Evolutionary conservation across 768 basidiomycete genomes (phyloP).

Genomic region (Omphalotus guepiniiformis): DNA sequence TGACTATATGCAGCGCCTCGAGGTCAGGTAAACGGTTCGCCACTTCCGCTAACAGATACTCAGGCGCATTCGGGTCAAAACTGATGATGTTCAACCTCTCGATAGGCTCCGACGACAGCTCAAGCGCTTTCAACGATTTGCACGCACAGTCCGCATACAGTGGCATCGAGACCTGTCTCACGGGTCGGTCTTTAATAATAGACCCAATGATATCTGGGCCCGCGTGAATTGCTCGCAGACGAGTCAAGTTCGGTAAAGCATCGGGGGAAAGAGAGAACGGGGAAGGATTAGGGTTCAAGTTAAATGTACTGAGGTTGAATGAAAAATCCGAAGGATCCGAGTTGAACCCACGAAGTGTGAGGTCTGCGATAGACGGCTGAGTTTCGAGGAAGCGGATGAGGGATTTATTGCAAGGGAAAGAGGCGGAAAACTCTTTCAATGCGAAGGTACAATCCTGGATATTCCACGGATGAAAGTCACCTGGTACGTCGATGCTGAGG

Average conservation of each 20-base stretch:
- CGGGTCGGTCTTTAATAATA: conserved; percentile 43
- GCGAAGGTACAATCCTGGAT: conserved; percentile 40
- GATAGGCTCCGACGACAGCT: conserved; percentile 33
- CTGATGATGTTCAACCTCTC: conserved; percentile 54
- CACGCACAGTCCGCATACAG: conserved; percentile 37
- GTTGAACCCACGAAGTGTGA: conserved; percentile 53
- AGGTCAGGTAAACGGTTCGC: conserved; percentile 42
- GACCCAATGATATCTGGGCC: conserved; percentile 40
- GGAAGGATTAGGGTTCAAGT: conserved; percentile 7
- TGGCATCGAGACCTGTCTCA: conserved; percentile 51
- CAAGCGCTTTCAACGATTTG: conserved; percentile 41
- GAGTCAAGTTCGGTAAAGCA: conserved; percentile 43
- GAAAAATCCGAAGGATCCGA: conserved; percentile 26
- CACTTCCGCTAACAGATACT: conserved; percentile 43
- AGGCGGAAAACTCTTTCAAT: conserved; percentile 48
- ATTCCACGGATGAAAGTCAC: conserved; percentile 42
- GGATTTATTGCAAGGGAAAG: conserved; percentile 45
- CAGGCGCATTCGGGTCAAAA: conserved; percentile 45
- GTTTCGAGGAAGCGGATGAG: conserved; percentile 49
- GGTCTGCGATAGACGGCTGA: conserved; percentile 44
- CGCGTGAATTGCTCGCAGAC: conserved; percentile 53
- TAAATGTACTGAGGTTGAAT: conserved; percentile 9
- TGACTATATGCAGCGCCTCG: conserved; percentile 59
- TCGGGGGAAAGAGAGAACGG: conserved; percentile 31
- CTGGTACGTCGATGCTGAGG: conserved; percentile 49